Conservation (phyloP, 768 basidiomycete species). For the Rhodotorula babjevae region DNA sequence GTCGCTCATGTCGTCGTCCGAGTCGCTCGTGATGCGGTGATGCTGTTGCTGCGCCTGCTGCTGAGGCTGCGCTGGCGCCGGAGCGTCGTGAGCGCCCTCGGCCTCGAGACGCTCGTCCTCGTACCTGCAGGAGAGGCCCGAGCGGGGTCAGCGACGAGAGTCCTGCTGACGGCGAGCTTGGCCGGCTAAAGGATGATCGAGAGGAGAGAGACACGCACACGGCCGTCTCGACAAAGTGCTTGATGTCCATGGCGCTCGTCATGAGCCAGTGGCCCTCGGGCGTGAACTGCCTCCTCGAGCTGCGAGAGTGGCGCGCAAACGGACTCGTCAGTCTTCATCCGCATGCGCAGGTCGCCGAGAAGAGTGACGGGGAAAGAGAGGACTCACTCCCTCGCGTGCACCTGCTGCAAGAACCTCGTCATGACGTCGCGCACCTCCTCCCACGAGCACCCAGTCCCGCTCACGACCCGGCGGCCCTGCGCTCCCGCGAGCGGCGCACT, state of each 20-base stretch:
- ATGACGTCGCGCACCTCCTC: slow-evolving; percentile 69
- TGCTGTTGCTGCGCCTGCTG: slow-evolving; percentile 1
- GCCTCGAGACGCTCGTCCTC: slow-evolving; percentile 59
- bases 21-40: slow-evolving; percentile 15
- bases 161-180: too few relatives aligned
- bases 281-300: slow-evolving; percentile 77
- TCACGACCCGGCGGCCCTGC: slow-evolving; percentile 52
- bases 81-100: slow-evolving; percentile 18
- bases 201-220: slow-evolving; percentile 54
- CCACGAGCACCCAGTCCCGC: slow-evolving; percentile 50
- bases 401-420: slow-evolving; percentile 69
- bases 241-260: slow-evolving; percentile 57
- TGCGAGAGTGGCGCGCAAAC: slow-evolving; percentile 45
- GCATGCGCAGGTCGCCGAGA: neutral
- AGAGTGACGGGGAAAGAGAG: neutral
- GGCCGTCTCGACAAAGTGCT: slow-evolving; percentile 78
- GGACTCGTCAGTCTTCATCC: neutral
- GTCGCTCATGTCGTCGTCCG: slow-evolving; percentile 35
- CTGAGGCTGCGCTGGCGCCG: slow-evolving; percentile 21
- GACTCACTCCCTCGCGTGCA: slow-evolving; percentile 83
- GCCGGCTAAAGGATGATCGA: too few relatives aligned
- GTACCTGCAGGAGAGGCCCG: slow-evolving; percentile 49
- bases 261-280: slow-evolving; percentile 78
- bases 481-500: slow-evolving; percentile 49
- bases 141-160: neutral